Evolutionary conservation across 2,329 filamentous ascomycete genomes (phyloP).

Genomic region (Cladophialophora psammophila): DNA sequence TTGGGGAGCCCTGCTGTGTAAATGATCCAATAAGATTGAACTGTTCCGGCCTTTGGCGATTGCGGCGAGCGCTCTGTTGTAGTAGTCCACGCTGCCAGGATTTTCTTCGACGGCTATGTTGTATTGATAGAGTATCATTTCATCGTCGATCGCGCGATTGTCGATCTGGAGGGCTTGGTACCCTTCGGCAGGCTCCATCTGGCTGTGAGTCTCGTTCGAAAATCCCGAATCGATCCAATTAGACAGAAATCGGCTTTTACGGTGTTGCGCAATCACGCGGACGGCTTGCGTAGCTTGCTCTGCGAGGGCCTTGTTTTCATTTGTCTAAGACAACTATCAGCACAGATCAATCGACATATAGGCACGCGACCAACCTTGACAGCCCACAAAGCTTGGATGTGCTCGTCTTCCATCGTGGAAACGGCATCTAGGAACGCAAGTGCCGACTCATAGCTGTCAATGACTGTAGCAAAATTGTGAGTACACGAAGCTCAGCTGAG

Average conservation of each 20-base stretch:
- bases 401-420: slow-evolving; percentile 61
- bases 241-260: slow-evolving; percentile 62
- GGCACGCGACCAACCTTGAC: slow-evolving; percentile 55
- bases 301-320: slow-evolving; percentile 59
- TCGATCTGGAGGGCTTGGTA: slow-evolving; percentile 60
- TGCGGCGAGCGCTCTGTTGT: slow-evolving; percentile 56
- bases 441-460: slow-evolving; percentile 70
- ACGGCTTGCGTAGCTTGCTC: slow-evolving; percentile 64
- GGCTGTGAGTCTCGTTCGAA: slow-evolving; percentile 56
- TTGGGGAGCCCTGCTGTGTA: slow-evolving; percentile 33
- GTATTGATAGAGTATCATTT: slow-evolving; percentile 59
- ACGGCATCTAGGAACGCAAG: slow-evolving; percentile 66
- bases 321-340: slow-evolving; percentile 47
- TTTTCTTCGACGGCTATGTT: slow-evolving; percentile 55
- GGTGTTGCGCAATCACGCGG: slow-evolving; percentile 64
- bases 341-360: neutral
- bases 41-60: slow-evolving; percentile 56
- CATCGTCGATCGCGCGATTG: slow-evolving; percentile 60
- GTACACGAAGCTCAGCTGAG: slow-evolving; percentile 20
- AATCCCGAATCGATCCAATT: slow-evolving; percentile 63
- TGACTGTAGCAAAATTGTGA: slow-evolving; percentile 45
- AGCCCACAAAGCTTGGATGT: slow-evolving; percentile 63
- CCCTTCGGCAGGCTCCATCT: slow-evolving; percentile 65
- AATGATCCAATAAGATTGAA: slow-evolving; percentile 38
- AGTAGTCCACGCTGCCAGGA: slow-evolving; percentile 54